Evolutionary conservation across 1,284 basidiomycete genomes (phyloP).

Genomic region (Ustilago sp.): DNA sequence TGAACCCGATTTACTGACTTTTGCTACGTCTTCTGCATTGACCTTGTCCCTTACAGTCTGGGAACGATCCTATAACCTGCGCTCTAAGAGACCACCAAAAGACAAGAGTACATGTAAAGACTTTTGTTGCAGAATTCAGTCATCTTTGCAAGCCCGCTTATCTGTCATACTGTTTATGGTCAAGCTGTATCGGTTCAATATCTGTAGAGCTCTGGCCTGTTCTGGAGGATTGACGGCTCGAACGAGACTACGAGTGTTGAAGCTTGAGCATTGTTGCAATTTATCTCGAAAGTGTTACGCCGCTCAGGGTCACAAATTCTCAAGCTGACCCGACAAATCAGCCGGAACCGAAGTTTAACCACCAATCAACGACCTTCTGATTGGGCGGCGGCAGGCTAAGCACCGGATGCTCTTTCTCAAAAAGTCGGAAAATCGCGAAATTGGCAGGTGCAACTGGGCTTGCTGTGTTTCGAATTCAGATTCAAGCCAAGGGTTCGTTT

Average conservation of each 20-base stretch:
- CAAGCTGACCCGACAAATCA: not conserved
- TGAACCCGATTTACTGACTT: no score
- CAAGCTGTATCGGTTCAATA: not conserved
- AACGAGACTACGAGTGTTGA: not conserved
- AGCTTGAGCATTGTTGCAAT: not conserved
- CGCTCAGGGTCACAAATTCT: not conserved
- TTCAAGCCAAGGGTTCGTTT: not conserved
- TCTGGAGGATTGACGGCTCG: not conserved
- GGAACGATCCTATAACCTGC: constrained; percentile 37
- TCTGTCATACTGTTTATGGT: not conserved
- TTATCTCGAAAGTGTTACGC: constrained; percentile 1
- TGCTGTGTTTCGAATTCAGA: constrained; percentile 1
- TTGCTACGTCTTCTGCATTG: no score
- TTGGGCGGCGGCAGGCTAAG: constrained; percentile 19
- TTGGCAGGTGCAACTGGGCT: constrained; percentile 31
- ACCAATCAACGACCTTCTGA: constrained; percentile 37
- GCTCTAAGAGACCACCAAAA: not conserved
- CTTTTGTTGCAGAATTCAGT: not conserved
- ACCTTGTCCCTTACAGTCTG: constrained; percentile 13
- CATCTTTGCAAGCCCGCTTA: not conserved
- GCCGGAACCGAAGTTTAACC: constrained; percentile 25
- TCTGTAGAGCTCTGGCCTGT: not conserved
- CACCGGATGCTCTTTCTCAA: not conserved
- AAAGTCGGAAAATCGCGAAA: constrained; percentile 10
- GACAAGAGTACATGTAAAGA: constrained; percentile 1